These are phyloP conservation scores for Solanum pennellii DNA, from an alignment of 257 asterid species.

Conservation along the genomic window DNA sequence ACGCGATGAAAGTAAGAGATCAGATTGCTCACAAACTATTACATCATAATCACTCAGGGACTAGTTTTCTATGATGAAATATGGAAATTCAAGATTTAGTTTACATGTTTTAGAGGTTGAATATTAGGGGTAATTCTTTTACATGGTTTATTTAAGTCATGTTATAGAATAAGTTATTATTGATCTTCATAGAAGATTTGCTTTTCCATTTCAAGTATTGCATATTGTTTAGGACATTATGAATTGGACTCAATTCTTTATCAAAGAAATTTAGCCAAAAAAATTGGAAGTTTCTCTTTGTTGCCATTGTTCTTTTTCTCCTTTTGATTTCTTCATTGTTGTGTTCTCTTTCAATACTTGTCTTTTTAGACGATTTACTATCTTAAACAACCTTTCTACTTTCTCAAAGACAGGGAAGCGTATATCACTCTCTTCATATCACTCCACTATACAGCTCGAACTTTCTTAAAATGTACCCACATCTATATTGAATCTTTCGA, in stretches of 20 bases:
- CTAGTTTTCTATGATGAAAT: not conserved
- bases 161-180: not conserved
- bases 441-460: fast-evolving
- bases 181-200: not conserved
- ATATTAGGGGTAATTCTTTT: not conserved
- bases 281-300: not conserved
- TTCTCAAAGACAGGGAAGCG: not conserved
- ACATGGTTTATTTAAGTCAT: not conserved
- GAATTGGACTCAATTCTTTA: not conserved
- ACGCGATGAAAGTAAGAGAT: conserved; percentile 41
- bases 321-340: not conserved
- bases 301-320: not conserved
- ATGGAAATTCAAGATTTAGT: not conserved
- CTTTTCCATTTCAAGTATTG: not conserved
- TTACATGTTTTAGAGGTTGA: not conserved
- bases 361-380: no score
- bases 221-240: not conserved
- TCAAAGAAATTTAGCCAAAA: not conserved
- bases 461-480: not conserved
- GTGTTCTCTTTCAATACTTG: not conserved
- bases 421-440: not conserved
- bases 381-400: not conserved
- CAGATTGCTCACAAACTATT: conserved; percentile 69
- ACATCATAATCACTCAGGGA: conserved; percentile 50
- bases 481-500: not conserved